Percentiles rank a stretch among this genome's conserved stretches.
phyloP scores from a whole-genome alignment of 202 grass and related monocot species.

The Carex arenaria region DNA sequence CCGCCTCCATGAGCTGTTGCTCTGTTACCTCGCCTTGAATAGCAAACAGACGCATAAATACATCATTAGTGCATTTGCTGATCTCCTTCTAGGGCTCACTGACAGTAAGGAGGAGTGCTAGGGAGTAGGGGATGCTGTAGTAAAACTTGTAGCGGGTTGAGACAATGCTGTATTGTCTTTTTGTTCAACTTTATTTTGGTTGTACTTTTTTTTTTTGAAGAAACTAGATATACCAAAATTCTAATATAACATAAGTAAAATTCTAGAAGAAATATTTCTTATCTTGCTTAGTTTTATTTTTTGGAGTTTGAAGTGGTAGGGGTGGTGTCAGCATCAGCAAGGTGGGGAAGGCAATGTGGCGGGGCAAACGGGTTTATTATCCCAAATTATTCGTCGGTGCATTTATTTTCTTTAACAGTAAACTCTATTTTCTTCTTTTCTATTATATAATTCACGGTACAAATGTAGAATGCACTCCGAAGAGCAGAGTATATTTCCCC shows the following conservation, averaged over 20 bases:
- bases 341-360: neutral
- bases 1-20: slow-evolving; percentile 82
- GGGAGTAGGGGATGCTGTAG: neutral
- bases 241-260: neutral
- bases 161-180: neutral
- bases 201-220: neutral
- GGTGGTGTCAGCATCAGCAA: neutral
- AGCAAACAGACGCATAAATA: slow-evolving; percentile 71
- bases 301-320: neutral
- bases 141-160: neutral
- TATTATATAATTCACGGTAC: neutral
- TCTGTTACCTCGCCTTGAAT: slow-evolving; percentile 98
- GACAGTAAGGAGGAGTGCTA: slow-evolving; percentile 5
- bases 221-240: slow-evolving; percentile 10
- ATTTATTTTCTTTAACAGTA: slow-evolving; percentile 11
- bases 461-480: neutral
- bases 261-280: neutral
- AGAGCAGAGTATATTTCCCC: neutral
- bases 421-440: neutral
- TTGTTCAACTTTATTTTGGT: neutral
- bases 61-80: slow-evolving; percentile 84
- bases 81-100: slow-evolving; percentile 75
- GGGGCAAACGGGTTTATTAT: neutral
- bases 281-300: neutral
- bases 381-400: slow-evolving; percentile 5